phyloP scores from a whole-genome alignment of 352 stramenopile genomes.

The Phytophthora fragariaefolia region DNA sequence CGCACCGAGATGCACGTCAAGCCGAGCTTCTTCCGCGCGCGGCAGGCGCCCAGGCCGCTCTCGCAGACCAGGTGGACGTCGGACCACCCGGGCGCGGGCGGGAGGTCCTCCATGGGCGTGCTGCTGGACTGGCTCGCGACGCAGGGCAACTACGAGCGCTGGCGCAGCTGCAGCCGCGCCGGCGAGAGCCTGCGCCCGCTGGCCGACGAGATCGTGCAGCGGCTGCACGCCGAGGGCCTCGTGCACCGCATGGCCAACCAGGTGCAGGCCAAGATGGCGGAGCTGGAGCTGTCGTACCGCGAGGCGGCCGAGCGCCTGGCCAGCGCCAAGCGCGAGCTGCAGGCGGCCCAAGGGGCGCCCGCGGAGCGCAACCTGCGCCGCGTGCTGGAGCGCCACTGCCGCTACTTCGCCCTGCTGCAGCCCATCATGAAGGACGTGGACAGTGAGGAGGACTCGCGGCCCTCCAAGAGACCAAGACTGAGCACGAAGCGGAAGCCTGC shows the following conservation, averaged over 20 bases:
- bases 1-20: slow-evolving; percentile 33
- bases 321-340: slow-evolving; percentile 32
- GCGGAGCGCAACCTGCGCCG: slow-evolving; percentile 33
- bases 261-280: slow-evolving; percentile 39
- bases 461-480: slow-evolving; percentile 38
- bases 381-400: slow-evolving; percentile 37
- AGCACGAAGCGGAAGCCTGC: slow-evolving; percentile 33
- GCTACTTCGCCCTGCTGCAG: slow-evolving; percentile 42
- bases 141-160: slow-evolving; percentile 52
- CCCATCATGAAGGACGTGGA: slow-evolving; percentile 38
- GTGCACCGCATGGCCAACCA: slow-evolving; percentile 30
- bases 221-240: slow-evolving; percentile 32
- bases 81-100: slow-evolving; percentile 31
- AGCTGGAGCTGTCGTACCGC: slow-evolving; percentile 44
- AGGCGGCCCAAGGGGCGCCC: slow-evolving; percentile 25
- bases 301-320: slow-evolving; percentile 34
- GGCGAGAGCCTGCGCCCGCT: slow-evolving; percentile 13
- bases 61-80: slow-evolving; percentile 31
- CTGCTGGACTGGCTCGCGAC: slow-evolving; percentile 52
- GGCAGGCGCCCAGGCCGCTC: slow-evolving; percentile 14
- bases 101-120: slow-evolving; percentile 59
- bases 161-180: slow-evolving; percentile 26
- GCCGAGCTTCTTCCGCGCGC: slow-evolving; percentile 36
- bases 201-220: slow-evolving; percentile 38
- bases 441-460: slow-evolving; percentile 7